phyloP scores from a whole-genome alignment of 2,329 filamentous ascomycete species.

The Chrysoporthe cubensis region DNA sequence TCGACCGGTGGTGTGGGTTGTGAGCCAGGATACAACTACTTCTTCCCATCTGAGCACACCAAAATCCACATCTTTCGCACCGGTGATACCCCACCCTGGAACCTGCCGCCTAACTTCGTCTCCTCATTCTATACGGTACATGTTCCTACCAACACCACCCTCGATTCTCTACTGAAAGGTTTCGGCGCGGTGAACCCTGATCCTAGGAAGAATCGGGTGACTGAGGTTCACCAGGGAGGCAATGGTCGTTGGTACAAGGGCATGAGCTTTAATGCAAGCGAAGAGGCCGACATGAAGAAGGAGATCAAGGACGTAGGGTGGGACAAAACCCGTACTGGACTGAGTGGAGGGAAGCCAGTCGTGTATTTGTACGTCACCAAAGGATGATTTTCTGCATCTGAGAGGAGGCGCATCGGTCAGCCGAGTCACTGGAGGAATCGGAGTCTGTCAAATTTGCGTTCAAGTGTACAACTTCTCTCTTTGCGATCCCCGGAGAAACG shows the following conservation, averaged over 20 bases:
- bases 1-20: constrained; percentile 60
- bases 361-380: constrained; percentile 66
- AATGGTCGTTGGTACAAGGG: constrained; percentile 65
- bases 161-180: constrained; percentile 61
- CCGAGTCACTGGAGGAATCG: neutral
- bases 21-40: constrained; percentile 67
- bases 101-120: constrained; percentile 45
- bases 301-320: constrained; percentile 62
- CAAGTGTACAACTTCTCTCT: neutral
- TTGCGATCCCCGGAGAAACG: neutral
- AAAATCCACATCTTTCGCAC: constrained; percentile 63
- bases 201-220: constrained; percentile 58
- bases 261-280: constrained; percentile 53
- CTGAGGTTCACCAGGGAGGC: constrained; percentile 58
- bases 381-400: constrained; percentile 40
- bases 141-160: constrained; percentile 55
- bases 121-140: constrained; percentile 54
- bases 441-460: neutral
- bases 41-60: constrained; percentile 61
- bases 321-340: constrained; percentile 55
- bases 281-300: constrained; percentile 52
- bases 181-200: constrained; percentile 59
- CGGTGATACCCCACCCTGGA: constrained; percentile 54
- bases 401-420: neutral
- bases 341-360: constrained; percentile 53